phyloP scores from a whole-genome alignment of 306 rosid species.

The Ammopiptanthus mongolicus region DNA sequence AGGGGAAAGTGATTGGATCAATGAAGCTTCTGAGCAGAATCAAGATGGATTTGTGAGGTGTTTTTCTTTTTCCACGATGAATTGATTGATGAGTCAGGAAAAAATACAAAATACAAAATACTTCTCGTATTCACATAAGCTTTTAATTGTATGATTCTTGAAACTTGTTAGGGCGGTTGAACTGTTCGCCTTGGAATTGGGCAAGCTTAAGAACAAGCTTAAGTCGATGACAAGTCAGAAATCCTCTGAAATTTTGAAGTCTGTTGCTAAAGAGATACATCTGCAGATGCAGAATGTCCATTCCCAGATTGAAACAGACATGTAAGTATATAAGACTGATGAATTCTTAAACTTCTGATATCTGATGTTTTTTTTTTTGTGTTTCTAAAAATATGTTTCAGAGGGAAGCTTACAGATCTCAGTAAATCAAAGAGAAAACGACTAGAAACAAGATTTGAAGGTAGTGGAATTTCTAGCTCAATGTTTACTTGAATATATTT shows the following conservation, averaged over 20 bases:
- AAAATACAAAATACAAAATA: background rate
- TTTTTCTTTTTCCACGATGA: conserved; percentile 14
- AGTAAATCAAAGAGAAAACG: conserved; percentile 71
- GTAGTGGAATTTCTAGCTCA: conserved; percentile 36
- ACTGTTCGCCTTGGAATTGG: conserved; percentile 59
- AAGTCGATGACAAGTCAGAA: conserved; percentile 49
- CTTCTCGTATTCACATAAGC: background rate
- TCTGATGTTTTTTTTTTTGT: conserved; percentile 17
- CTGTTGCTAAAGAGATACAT: conserved; percentile 61
- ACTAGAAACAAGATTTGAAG: conserved; percentile 65
- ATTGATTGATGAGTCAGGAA: background rate
- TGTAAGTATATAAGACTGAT: conserved; percentile 49
- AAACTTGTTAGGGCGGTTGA: conserved; percentile 63
- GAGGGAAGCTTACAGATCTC: conserved; percentile 58
- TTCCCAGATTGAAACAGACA: conserved; percentile 66
- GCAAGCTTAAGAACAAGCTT: conserved; percentile 68
- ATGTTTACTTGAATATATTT: conserved; percentile 11
- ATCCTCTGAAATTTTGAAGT: conserved; percentile 69
- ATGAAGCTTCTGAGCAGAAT: conserved; percentile 47
- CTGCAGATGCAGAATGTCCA: conserved; percentile 72
- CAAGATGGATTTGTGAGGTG: conserved; percentile 79
- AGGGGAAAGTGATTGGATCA: conserved; percentile 47
- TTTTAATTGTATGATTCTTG: conserved; percentile 21
- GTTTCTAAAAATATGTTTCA: conserved; percentile 37
- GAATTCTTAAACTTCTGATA: conserved; percentile 19